Conservation (phyloP, 371 early-diverging fungal species). For the Dichotomocladium elegans region DNA sequence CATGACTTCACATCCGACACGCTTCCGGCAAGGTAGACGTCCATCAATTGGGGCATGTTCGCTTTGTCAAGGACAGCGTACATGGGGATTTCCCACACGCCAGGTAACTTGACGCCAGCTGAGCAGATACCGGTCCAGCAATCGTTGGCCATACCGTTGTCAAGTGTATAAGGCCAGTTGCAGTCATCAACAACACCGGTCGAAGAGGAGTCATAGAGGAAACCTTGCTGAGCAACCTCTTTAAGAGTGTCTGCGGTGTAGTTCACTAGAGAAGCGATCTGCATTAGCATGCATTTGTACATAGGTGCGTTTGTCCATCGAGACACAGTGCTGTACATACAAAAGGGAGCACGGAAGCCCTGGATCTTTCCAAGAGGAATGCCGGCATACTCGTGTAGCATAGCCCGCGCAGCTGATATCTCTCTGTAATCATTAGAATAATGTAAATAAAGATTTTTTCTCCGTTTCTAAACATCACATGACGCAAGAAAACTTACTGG, state of each 20-base stretch:
- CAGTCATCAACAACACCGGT: conserved; percentile 48
- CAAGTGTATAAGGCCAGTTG: conserved; percentile 77
- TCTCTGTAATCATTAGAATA: conserved; percentile 35
- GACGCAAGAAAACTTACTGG: conserved; percentile 35
- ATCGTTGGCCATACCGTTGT: conserved; percentile 68
- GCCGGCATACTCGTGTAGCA: conserved; percentile 60
- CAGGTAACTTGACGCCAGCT: conserved; percentile 48
- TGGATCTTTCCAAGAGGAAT: conserved; percentile 62
- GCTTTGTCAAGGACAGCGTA: conserved; percentile 44
- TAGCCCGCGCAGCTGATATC: conserved; percentile 52
- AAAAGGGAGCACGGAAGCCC: conserved; percentile 73
- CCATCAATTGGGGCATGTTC: conserved; percentile 59
- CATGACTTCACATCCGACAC: conserved; percentile 45
- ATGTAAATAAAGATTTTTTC: background rate
- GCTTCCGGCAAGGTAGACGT: conserved; percentile 59
- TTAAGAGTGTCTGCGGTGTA: conserved; percentile 56
- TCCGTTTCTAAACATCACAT: too few relatives aligned
- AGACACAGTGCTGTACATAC: too few relatives aligned
- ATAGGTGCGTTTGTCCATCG: too few relatives aligned
- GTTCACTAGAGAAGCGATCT: conserved; percentile 44
- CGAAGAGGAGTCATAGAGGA: conserved; percentile 65
- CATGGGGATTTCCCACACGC: conserved; percentile 76
- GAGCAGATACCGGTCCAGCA: conserved; percentile 65
- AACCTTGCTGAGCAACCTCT: conserved; percentile 54
- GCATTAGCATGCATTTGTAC: too few relatives aligned